Percentiles rank a stretch among this genome's conserved stretches.
Conservation (phyloP, 106 monocot genomes). For the Platanthera guangdongensis region DNA sequence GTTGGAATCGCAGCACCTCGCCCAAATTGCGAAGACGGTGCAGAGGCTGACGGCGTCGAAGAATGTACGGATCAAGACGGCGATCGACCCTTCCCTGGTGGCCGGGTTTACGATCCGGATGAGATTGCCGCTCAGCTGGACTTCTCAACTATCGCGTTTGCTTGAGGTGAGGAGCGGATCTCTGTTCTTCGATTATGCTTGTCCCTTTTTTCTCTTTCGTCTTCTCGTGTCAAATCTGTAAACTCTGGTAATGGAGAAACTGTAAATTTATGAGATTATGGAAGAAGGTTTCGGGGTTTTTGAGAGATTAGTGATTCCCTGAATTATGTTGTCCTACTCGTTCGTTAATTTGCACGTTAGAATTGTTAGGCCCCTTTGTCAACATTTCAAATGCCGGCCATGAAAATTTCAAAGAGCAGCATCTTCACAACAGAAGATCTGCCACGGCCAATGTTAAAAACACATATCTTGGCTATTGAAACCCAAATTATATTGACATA, state of each 20-base stretch:
- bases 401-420: too few relatives aligned
- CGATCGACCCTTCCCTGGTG: conserved; percentile 55
- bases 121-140: conserved; percentile 76
- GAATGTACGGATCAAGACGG: conserved; percentile 67
- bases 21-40: conserved; percentile 63
- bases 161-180: conserved; percentile 11
- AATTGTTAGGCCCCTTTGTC: too few relatives aligned
- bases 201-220: neutral
- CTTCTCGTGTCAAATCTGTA: neutral
- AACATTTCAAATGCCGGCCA: too few relatives aligned
- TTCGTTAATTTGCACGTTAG: too few relatives aligned
- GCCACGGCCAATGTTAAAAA: too few relatives aligned
- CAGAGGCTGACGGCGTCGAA: conserved; percentile 63
- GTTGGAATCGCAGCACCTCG: conserved; percentile 56
- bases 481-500: too few relatives aligned
- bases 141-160: conserved; percentile 40
- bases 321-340: too few relatives aligned
- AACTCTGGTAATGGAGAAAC: neutral
- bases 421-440: too few relatives aligned
- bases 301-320: neutral
- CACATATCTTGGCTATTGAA: too few relatives aligned
- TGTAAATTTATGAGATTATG: conserved; percentile 2
- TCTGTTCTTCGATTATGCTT: neutral
- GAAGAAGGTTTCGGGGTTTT: neutral
- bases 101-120: conserved; percentile 84